phyloP scores from a whole-genome alignment of 2,329 filamentous ascomycete genomes.

The Venturia asperata region DNA sequence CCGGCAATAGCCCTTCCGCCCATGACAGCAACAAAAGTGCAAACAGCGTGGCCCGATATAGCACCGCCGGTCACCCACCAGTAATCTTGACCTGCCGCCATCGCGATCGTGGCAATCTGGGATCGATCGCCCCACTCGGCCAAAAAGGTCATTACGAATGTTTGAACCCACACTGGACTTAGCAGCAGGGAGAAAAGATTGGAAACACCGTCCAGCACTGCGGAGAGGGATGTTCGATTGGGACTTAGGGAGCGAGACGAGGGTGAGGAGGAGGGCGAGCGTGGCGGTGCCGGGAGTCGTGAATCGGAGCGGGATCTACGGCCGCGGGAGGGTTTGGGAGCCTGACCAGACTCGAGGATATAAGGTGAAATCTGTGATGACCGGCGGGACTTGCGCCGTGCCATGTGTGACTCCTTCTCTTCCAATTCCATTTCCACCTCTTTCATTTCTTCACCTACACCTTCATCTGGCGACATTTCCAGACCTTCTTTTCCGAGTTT shows the following conservation, averaged over 20 bases:
- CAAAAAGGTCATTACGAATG: constrained; percentile 97
- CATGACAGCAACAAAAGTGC: constrained; percentile 84
- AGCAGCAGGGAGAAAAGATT: constrained; percentile 84
- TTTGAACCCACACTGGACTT: constrained; percentile 96
- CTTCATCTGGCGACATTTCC: constrained; percentile 81
- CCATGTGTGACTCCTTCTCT: constrained; percentile 72
- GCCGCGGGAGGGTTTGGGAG: constrained; percentile 53
- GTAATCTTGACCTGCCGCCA: constrained; percentile 97
- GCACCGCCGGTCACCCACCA: constrained; percentile 97
- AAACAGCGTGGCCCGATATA: constrained; percentile 76
- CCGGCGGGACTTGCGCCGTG: constrained; percentile 55
- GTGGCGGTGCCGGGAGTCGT: constrained; percentile 70
- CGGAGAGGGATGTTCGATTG: constrained; percentile 47
- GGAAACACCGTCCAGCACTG: constrained; percentile 58
- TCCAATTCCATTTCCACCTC: constrained; percentile 92
- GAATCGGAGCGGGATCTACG: constrained; percentile 67
- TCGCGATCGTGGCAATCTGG: constrained; percentile 97
- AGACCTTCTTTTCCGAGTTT: constrained; percentile 81
- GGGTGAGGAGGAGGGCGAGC: constrained; percentile 61
- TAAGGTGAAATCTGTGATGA: constrained; percentile 67
- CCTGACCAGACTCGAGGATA: constrained; percentile 69
- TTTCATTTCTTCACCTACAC: constrained; percentile 93
- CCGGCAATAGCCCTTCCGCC: constrained; percentile 90
- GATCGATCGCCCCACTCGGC: constrained; percentile 97
- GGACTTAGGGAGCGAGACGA: constrained; percentile 38